A percentile compares a stretch with the other conserved stretches of the same genome.
Evolutionary conservation across 345 rosid genomes (phyloP).

Genomic region (Lepidium africanum): DNA sequence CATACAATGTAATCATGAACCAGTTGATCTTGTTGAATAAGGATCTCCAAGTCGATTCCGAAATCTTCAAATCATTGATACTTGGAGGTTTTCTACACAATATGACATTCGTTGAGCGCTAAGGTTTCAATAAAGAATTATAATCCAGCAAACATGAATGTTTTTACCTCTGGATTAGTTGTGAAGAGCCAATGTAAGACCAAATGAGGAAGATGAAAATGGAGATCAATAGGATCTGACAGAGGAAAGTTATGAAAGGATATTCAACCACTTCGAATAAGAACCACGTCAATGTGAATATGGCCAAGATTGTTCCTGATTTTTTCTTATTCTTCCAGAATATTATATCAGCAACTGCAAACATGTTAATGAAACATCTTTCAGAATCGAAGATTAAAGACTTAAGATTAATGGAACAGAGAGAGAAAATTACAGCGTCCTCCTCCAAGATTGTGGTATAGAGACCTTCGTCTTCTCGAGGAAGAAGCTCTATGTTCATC

Average conservation of each 20-base stretch:
- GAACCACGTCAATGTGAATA: constrained; percentile 50
- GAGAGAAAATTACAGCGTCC: constrained; percentile 24
- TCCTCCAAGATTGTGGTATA: constrained; percentile 27
- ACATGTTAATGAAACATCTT: not conserved
- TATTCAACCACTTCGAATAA: constrained; percentile 59
- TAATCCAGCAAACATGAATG: not conserved
- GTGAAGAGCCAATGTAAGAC: constrained; percentile 42
- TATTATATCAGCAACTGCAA: constrained; percentile 56
- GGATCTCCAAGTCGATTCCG: constrained; percentile 32
- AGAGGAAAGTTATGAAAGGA: constrained; percentile 51
- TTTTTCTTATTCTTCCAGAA: constrained; percentile 60
- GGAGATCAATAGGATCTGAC: constrained; percentile 36
- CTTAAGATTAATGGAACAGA: not conserved
- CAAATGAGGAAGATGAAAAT: constrained; percentile 48
- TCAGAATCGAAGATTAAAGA: not conserved
- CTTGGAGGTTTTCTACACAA: constrained; percentile 37
- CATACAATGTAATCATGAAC: constrained; percentile 29
- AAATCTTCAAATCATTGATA: constrained; percentile 25
- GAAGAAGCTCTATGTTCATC: constrained; percentile 26
- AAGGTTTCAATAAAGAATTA: not conserved
- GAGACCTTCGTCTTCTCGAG: constrained; percentile 21
- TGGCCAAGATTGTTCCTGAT: constrained; percentile 47
- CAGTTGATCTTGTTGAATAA: constrained; percentile 23
- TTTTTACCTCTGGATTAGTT: constrained; percentile 41
- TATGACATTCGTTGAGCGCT: not conserved